phyloP scores from a whole-genome alignment of 495 filamentous ascomycete genomes.

The Friedmanniomyces endolithicus region DNA sequence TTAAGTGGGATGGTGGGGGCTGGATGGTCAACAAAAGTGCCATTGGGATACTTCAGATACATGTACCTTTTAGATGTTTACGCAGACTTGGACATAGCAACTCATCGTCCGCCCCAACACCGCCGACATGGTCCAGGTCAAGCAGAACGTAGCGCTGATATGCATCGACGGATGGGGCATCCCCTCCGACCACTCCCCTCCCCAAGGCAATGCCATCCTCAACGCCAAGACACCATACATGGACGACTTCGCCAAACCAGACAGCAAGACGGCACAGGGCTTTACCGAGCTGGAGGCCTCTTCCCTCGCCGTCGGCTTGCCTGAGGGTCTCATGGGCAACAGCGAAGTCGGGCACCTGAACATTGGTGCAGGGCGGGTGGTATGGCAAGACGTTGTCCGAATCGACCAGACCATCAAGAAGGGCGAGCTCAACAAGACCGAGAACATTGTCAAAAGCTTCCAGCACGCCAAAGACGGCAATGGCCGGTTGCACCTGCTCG shows the following conservation, averaged over 20 bases:
- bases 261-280: slow-evolving; percentile 57
- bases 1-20: background rate
- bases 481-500: slow-evolving; percentile 82
- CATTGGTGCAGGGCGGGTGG: slow-evolving; percentile 93
- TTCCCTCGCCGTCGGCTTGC: slow-evolving; percentile 86
- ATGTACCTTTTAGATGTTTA: too few species aligned
- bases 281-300: slow-evolving; percentile 88
- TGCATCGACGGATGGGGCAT: slow-evolving; percentile 99
- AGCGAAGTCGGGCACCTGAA: slow-evolving; percentile 97
- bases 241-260: slow-evolving; percentile 56
- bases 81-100: background rate
- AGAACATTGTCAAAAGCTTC: slow-evolving; percentile 66
- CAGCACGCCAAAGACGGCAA: slow-evolving; percentile 73
- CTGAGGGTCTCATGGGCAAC: slow-evolving; percentile 97
- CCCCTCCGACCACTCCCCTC: slow-evolving; percentile 59
- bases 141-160: slow-evolving; percentile 90
- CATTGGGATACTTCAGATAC: too few species aligned
- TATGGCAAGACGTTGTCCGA: slow-evolving; percentile 96
- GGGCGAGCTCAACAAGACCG: slow-evolving; percentile 61
- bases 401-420: slow-evolving; percentile 95
- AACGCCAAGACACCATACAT: slow-evolving; percentile 84
- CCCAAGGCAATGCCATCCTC: slow-evolving; percentile 85
- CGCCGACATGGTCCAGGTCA: slow-evolving; percentile 57
- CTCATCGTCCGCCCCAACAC: background rate
- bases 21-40: background rate